Conservation (phyloP, 306 rosid genomes). For the Chamaecrista fasciculata region DNA sequence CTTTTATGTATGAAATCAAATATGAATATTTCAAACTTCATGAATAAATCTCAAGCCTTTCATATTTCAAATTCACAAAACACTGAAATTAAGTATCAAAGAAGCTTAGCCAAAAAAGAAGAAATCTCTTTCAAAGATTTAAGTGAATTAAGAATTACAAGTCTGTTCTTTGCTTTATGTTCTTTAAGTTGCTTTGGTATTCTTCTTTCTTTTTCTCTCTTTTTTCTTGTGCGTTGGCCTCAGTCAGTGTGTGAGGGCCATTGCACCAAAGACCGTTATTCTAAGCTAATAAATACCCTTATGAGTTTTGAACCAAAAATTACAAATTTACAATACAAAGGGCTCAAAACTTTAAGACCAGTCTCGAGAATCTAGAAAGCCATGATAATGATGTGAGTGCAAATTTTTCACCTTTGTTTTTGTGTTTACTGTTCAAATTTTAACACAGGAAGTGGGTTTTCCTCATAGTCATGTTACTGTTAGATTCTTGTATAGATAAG, state of each 20-base stretch:
- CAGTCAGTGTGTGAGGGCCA: constrained; percentile 19
- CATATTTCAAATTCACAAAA: not conserved
- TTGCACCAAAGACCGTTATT: constrained; percentile 23
- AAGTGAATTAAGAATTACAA: constrained; percentile 36
- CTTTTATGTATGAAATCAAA: no score
- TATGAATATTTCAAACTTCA: not conserved
- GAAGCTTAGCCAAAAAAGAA: not conserved
- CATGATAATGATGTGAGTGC: not conserved
- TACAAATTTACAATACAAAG: constrained; percentile 39
- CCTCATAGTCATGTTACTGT: constrained; percentile 14
- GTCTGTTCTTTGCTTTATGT: constrained; percentile 39
- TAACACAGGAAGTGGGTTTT: constrained; percentile 39
- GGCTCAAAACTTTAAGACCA: constrained; percentile 64
- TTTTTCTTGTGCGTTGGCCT: constrained; percentile 35
- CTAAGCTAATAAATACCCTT: constrained; percentile 26
- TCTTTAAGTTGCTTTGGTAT: constrained; percentile 49
- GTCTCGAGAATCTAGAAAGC: constrained; percentile 57
- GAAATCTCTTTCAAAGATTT: constrained; percentile 33
- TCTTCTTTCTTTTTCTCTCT: constrained; percentile 43
- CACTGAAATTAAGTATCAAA: not conserved
- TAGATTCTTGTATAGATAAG: no score
- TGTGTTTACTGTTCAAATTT: constrained; percentile 26
- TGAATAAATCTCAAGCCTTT: not conserved
- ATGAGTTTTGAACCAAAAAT: constrained; percentile 44
- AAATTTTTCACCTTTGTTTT: constrained; percentile 24